These are phyloP conservation scores for Chamaenerion angustifolium DNA, from an alignment of 345 rosid species.

Conservation along the genomic window DNA sequence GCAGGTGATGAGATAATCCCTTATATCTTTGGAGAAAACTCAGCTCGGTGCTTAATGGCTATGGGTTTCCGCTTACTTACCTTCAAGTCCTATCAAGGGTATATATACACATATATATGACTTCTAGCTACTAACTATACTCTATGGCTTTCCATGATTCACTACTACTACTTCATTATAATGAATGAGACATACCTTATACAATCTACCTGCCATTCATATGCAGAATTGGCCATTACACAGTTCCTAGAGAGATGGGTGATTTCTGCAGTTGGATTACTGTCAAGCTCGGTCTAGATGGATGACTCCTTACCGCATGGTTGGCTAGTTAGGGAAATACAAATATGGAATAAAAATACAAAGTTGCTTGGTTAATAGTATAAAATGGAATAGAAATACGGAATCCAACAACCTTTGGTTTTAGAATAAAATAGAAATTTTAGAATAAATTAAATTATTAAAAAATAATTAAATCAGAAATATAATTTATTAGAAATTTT, in stretches of 20 bases:
- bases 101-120: too few species aligned
- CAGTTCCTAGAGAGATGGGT: constrained; percentile 76
- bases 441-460: too few species aligned
- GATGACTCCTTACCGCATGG: neutral
- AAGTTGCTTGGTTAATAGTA: too few species aligned
- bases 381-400: too few species aligned
- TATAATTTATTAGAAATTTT: too few species aligned
- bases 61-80: constrained; percentile 61
- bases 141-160: neutral
- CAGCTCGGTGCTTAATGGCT: constrained; percentile 38
- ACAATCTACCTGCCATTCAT: constrained; percentile 6
- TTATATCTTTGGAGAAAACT: constrained; percentile 63
- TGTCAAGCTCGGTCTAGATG: constrained; percentile 62
- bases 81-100: constrained; percentile 74
- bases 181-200: too few species aligned
- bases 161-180: neutral
- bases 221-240: constrained; percentile 80
- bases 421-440: too few species aligned
- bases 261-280: constrained; percentile 70
- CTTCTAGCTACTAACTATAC: too few species aligned
- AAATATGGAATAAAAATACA: too few species aligned
- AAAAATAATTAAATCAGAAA: too few species aligned
- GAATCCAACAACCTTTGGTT: too few species aligned
- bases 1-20: constrained; percentile 78
- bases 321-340: too few species aligned